Evolutionary conservation across 345 rosid genomes (phyloP).

Genomic region (Lenwebbia sp.): DNA sequence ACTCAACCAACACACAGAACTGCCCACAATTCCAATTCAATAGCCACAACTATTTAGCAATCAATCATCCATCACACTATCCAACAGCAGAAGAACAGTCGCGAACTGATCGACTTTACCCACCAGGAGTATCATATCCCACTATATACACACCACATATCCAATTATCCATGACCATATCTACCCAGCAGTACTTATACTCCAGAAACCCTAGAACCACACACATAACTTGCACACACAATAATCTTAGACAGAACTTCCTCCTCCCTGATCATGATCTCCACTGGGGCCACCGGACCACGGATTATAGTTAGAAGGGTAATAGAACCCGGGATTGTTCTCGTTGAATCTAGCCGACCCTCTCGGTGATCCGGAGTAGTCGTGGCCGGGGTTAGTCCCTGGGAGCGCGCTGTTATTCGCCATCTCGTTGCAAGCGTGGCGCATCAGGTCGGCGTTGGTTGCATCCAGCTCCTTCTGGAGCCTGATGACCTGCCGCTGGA

Average conservation of each 20-base stretch:
- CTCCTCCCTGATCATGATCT: background rate
- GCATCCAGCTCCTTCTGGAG: constrained; percentile 43
- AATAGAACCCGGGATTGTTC: background rate
- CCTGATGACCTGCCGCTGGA: constrained; percentile 34
- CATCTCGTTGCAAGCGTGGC: constrained; percentile 16
- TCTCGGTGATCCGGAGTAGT: background rate
- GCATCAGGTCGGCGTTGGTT: constrained; percentile 34
- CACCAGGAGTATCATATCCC: background rate
- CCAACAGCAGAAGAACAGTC: background rate
- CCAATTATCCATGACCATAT: background rate
- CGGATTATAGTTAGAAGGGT: background rate
- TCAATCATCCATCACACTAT: background rate
- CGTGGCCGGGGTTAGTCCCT: background rate
- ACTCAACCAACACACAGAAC: background rate
- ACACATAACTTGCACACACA: background rate
- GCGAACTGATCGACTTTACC: background rate
- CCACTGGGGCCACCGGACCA: background rate
- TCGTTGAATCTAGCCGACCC: background rate
- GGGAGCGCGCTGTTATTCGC: background rate
- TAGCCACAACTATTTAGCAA: background rate
- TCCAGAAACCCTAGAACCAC: background rate
- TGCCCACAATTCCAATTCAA: background rate
- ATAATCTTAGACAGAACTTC: background rate
- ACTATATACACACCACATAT: background rate
- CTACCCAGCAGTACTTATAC: background rate